Conservation (phyloP, 208 protist genomes). For the Blastocrithidia nonstop region DNA sequence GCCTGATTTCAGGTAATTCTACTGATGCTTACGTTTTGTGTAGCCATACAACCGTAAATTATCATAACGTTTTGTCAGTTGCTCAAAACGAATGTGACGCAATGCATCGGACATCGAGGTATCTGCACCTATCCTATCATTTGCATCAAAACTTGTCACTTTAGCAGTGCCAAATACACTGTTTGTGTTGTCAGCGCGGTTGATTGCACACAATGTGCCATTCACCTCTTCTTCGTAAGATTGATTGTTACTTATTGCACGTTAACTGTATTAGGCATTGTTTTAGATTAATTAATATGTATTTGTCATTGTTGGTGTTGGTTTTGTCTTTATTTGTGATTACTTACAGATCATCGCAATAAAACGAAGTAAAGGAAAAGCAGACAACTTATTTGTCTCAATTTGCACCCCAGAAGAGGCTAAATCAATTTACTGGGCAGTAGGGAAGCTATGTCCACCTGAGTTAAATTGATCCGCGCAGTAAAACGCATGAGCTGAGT, state of each 20-base stretch:
- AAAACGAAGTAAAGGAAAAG: slow-evolving; percentile 32
- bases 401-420: slow-evolving; percentile 24
- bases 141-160: too few relatives aligned
- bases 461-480: slow-evolving; percentile 72
- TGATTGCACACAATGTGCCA: background rate
- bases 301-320: background rate
- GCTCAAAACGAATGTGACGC: slow-evolving; percentile 13
- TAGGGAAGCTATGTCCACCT: slow-evolving; percentile 16
- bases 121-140: slow-evolving; percentile 13
- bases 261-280: too few relatives aligned
- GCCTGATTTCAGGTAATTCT: background rate
- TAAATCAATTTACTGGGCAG: slow-evolving; percentile 25
- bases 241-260: too few relatives aligned
- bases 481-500: slow-evolving; percentile 24
- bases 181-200: background rate
- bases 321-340: background rate
- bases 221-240: too few relatives aligned
- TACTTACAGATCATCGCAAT: background rate
- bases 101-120: slow-evolving; percentile 10
- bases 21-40: background rate
- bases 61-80: slow-evolving; percentile 2
- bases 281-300: too few relatives aligned
- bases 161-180: too few relatives aligned
- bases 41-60: slow-evolving; percentile 12
- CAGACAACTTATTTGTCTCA: slow-evolving; percentile 13